These are phyloP conservation scores for Polysphondylium violaceum DNA, from an alignment of 78 protist genomes.

Conservation along the genomic window DNA sequence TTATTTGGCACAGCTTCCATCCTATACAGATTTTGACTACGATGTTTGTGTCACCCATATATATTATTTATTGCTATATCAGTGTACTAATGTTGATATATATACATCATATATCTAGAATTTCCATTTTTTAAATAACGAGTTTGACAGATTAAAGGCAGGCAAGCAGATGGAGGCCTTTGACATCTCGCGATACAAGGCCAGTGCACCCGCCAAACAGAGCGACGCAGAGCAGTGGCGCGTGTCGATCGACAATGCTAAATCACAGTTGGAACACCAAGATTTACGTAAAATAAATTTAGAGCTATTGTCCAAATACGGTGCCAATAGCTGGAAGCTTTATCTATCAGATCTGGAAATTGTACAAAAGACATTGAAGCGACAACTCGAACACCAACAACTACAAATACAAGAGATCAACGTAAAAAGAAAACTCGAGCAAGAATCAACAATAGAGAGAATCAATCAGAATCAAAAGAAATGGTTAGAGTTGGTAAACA, in stretches of 20 bases:
- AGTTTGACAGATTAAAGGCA: conserved; percentile 41
- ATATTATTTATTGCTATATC: not conserved
- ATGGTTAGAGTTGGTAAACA: conserved; percentile 54
- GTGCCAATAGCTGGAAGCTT: conserved; percentile 25
- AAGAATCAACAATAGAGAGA: conserved; percentile 15
- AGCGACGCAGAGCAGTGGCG: conserved; percentile 18
- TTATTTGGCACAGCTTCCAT: conserved; percentile 57
- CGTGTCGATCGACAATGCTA: conserved; percentile 44
- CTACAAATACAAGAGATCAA: conserved; percentile 37
- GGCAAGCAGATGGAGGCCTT: conserved; percentile 5
- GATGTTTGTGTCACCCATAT: conserved; percentile 4
- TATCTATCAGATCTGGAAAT: conserved; percentile 32
- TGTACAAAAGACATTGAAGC: conserved; percentile 3
- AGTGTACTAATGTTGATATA: not conserved
- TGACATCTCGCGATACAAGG: conserved; percentile 38
- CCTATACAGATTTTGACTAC: conserved; percentile 28
- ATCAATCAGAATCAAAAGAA: conserved; percentile 24
- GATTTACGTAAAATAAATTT: conserved; percentile 37
- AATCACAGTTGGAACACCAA: conserved; percentile 70
- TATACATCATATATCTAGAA: conserved; percentile 2
- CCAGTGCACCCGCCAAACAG: not conserved
- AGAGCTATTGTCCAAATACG: conserved; percentile 37
- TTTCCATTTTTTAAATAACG: conserved; percentile 50
- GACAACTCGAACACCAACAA: not conserved
- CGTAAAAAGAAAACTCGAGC: conserved; percentile 51